phyloP scores from a whole-genome alignment of 768 basidiomycete species.

The Cyathus striatus region DNA sequence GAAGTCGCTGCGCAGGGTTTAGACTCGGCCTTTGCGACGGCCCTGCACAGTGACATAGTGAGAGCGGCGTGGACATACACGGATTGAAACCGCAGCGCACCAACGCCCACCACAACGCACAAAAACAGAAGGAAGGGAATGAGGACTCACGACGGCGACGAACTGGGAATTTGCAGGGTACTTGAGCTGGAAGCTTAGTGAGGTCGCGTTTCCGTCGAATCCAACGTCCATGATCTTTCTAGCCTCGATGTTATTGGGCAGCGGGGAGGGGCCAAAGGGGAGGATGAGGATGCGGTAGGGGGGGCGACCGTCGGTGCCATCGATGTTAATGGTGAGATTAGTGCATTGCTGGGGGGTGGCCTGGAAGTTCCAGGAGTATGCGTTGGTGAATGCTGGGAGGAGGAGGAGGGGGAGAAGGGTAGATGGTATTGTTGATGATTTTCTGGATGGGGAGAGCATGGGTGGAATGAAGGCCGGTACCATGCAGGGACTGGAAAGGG shows the following conservation, averaged over 20 bases:
- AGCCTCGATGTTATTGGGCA: conserved; percentile 58
- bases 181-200: conserved; percentile 49
- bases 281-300: conserved; percentile 67
- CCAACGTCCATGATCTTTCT: conserved; percentile 52
- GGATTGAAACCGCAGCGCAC: too few relatives aligned
- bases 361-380: conserved; percentile 43
- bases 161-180: conserved; percentile 70
- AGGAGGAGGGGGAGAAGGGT: conserved; percentile 17
- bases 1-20: too few relatives aligned
- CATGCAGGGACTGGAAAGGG: too few relatives aligned
- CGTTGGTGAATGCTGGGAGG: conserved; percentile 22
- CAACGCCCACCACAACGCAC: too few relatives aligned
- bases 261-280: conserved; percentile 60
- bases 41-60: too few relatives aligned
- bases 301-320: conserved; percentile 51
- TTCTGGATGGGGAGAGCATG: too few relatives aligned
- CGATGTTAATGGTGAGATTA: conserved; percentile 53
- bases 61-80: too few relatives aligned
- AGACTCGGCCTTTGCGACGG: too few relatives aligned
- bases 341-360: conserved; percentile 58
- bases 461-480: too few relatives aligned
- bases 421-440: conserved; percentile 12
- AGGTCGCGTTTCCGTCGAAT: conserved; percentile 37
- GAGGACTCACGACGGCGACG: conserved; percentile 73
- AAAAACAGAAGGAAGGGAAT: too few relatives aligned